These are phyloP conservation scores for Helenozyma rhizophorensis DNA, from an alignment of 805 yeast species.

Conservation along the genomic window DNA sequence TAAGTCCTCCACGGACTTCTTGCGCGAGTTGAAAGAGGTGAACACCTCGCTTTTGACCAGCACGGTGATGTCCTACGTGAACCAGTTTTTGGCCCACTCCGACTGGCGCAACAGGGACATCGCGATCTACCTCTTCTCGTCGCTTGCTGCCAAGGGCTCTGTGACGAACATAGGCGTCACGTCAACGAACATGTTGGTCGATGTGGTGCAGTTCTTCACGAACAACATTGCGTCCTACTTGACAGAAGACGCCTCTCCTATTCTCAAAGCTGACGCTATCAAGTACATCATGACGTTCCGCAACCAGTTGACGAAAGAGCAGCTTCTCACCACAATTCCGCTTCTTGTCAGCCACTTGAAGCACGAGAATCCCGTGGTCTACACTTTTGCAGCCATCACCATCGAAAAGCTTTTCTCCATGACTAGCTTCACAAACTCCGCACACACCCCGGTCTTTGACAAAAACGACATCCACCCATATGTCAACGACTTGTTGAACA, in stretches of 20 bases:
- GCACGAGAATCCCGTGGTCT: conserved; percentile 67
- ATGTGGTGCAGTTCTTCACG: conserved; percentile 82
- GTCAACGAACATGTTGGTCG: conserved; percentile 77
- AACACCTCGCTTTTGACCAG: conserved; percentile 72
- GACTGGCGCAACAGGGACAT: conserved; percentile 88
- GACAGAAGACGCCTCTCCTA: conserved; percentile 60
- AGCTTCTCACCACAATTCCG: conserved; percentile 75
- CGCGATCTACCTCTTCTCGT: conserved; percentile 78
- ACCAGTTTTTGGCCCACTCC: conserved; percentile 49
- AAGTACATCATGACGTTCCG: conserved; percentile 86
- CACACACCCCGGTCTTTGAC: conserved; percentile 57
- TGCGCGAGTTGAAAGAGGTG: conserved; percentile 78
- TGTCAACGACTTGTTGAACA: conserved; percentile 57
- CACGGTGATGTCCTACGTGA: conserved; percentile 69
- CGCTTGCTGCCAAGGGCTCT: conserved; percentile 88
- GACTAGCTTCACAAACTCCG: conserved; percentile 51
- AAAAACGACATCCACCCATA: conserved; percentile 66
- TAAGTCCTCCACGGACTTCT: conserved; percentile 87
- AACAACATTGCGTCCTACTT: conserved; percentile 81
- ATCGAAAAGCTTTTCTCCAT: conserved; percentile 83
- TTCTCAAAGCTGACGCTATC: conserved; percentile 87
- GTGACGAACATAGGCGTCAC: conserved; percentile 85
- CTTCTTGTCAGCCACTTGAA: conserved; percentile 64
- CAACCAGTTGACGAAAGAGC: conserved; percentile 87
- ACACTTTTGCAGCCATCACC: conserved; percentile 91